Evolutionary conservation across 139 green algal species (phyloP).

Genomic region (Astrephomene gubernaculifera): DNA sequence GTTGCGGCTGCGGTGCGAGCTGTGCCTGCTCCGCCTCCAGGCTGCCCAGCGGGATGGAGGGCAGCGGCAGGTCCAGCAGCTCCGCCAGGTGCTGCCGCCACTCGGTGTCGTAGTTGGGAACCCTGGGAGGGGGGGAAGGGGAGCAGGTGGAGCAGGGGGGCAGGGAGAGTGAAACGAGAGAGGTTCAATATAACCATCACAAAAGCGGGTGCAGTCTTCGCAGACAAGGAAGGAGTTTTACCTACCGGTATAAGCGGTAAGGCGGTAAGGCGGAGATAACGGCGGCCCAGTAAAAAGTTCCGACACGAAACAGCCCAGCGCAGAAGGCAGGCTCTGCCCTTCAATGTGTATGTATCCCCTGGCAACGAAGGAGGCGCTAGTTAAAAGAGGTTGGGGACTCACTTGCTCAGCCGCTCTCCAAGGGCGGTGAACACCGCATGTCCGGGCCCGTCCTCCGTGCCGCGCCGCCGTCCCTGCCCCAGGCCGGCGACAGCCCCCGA

Average conservation of each 20-base stretch:
- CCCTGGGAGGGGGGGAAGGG: constrained; percentile 7
- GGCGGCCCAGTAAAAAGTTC: too few species aligned
- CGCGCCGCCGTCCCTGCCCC: constrained; percentile 3
- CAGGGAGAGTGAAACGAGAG: neutral
- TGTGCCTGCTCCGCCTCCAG: constrained; percentile 33
- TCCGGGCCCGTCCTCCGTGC: constrained; percentile 16
- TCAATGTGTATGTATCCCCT: too few species aligned
- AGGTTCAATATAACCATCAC: too few species aligned
- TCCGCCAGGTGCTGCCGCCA: constrained; percentile 55
- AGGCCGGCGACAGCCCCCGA: neutral
- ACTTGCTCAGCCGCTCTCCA: constrained; percentile 35
- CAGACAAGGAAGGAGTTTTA: too few species aligned
- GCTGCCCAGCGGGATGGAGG: constrained; percentile 36
- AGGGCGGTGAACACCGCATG: constrained; percentile 28
- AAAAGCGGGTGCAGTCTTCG: too few species aligned
- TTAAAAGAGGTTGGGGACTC: too few species aligned
- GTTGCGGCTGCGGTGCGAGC: neutral
- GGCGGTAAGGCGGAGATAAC: too few species aligned
- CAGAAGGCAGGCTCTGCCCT: too few species aligned
- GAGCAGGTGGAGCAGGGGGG: neutral
- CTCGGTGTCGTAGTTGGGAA: constrained; percentile 53
- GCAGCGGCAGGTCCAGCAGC: constrained; percentile 55
- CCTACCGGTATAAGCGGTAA: too few species aligned
- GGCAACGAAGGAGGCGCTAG: too few species aligned
- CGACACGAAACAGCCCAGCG: too few species aligned